Conservation (phyloP, 2,329 filamentous ascomycete species). For the Fusarium buharicum region DNA sequence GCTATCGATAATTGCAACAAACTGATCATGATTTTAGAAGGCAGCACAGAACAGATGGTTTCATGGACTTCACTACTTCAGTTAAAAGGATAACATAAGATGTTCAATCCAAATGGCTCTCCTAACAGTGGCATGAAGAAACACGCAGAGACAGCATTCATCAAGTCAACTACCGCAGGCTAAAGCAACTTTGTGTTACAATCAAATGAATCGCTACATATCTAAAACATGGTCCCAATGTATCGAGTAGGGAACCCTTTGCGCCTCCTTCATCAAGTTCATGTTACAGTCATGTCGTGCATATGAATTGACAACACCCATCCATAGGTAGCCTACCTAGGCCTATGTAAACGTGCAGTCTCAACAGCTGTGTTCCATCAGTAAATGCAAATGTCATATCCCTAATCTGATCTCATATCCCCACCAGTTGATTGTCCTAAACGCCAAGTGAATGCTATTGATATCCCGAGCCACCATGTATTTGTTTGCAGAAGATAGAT, state of each 20-base stretch:
- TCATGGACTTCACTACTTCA: no score
- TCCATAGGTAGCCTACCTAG: conserved; percentile 19
- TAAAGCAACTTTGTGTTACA: background rate
- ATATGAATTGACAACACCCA: conserved; percentile 12
- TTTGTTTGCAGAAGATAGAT: conserved; percentile 3
- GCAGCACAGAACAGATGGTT: no score
- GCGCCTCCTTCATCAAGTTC: conserved; percentile 9
- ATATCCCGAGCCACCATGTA: conserved; percentile 19
- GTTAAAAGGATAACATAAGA: background rate
- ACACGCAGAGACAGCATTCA: no score
- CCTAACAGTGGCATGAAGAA: no score
- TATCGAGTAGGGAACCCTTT: conserved; percentile 4
- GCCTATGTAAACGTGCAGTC: conserved; percentile 9
- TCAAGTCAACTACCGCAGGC: background rate
- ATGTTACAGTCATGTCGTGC: conserved; percentile 6
- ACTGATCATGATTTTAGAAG: no score
- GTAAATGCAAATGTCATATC: conserved; percentile 32
- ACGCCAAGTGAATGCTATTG: conserved; percentile 41
- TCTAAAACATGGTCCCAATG: conserved; percentile 5
- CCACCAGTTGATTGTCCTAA: conserved; percentile 27
- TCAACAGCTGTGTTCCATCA: conserved; percentile 13
- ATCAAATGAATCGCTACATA: background rate
- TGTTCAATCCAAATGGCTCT: no score
- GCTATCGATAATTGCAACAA: no score
- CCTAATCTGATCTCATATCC: conserved; percentile 12